Conservation (phyloP, 257 asterid species). For the Ilex asprella region DNA sequence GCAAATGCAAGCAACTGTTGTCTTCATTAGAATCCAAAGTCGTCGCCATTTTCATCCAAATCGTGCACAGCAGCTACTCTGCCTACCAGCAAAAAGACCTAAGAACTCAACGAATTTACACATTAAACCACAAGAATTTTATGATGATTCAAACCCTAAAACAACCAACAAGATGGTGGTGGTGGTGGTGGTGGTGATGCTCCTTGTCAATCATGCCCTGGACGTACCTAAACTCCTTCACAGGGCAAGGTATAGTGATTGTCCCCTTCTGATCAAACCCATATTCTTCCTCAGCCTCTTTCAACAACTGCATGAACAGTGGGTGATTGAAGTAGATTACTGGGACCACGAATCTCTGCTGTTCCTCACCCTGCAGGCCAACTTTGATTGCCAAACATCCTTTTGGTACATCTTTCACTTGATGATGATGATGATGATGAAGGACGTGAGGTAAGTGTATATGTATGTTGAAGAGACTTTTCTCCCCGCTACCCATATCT, state of each 20-base stretch:
- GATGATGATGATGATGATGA: slow-evolving; percentile 6
- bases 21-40: no score
- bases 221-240: slow-evolving; percentile 24
- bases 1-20: no score
- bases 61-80: not conserved
- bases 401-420: slow-evolving; percentile 17
- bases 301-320: slow-evolving; percentile 27
- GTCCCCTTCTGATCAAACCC: slow-evolving; percentile 44
- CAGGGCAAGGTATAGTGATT: slow-evolving; percentile 33
- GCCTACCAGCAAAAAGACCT: not conserved
- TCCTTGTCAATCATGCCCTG: slow-evolving; percentile 21
- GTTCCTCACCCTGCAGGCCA: slow-evolving; percentile 20
- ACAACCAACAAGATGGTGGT: slow-evolving; percentile 14
- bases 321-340: slow-evolving; percentile 35
- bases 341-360: slow-evolving; percentile 30
- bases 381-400: slow-evolving; percentile 30
- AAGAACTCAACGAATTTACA: not conserved
- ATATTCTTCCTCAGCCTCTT: slow-evolving; percentile 36
- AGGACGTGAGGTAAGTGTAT: not conserved
- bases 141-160: slow-evolving; percentile 18
- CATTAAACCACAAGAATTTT: not conserved
- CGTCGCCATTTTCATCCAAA: no score
- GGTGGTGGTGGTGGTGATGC: slow-evolving; percentile 6
- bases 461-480: not conserved
- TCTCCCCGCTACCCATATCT: not conserved